Base-by-base conservation (phyloP, 306 rosid genomes). In the Vachellia pachyceras region DNA sequence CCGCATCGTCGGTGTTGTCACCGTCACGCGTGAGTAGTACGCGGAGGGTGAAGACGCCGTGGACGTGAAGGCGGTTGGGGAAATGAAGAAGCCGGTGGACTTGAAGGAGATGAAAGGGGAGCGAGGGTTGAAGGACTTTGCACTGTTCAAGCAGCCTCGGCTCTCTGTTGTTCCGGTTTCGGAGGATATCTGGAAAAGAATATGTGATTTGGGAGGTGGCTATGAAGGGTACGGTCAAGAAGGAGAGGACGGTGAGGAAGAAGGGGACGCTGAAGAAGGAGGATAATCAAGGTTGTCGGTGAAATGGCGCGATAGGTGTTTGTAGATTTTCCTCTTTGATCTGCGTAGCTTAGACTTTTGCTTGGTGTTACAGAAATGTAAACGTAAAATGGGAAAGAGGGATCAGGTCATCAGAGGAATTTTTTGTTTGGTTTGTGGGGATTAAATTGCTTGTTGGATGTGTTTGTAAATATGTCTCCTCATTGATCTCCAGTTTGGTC, bases 81-180 rank as follows among this genome's bases (percentile, higher is more conserved):
- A 91, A 77, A 95, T 95, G 97, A 87, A 96, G 78, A 87, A 82
- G 81, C 77, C 80, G 3, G 93, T 93, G 72, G 98, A 90, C 55
- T 64, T 91, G 74, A 89, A 84, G 76, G 98, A 91, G 91, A 91
- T 95, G 95, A 95, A 91, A 39, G 79, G 83, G 71, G 87, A 79
- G 22, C 46, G 18, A 10, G 90, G 87, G 35, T 47, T 87, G 72
- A 87, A 85, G 44, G 89, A 84, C 44, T 91, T 95, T 44, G 85
- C 87, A 7, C 82, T 95, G 74, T 84, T 95, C 36, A 82, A 81
- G 77, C 97, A 95, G 79, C 95, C 94, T 0, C 72, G 93, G 84
- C 86, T 95, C 18, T 95, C 97, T 0, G 99, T 95, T 54, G 92
- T 90, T 40, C 97, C 97, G 4, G 88, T 95, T 49, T 20, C 91